These are phyloP conservation scores for Sporothrix variecibatus DNA, from an alignment of 2,329 filamentous ascomycete genomes.

Conservation along the genomic window DNA sequence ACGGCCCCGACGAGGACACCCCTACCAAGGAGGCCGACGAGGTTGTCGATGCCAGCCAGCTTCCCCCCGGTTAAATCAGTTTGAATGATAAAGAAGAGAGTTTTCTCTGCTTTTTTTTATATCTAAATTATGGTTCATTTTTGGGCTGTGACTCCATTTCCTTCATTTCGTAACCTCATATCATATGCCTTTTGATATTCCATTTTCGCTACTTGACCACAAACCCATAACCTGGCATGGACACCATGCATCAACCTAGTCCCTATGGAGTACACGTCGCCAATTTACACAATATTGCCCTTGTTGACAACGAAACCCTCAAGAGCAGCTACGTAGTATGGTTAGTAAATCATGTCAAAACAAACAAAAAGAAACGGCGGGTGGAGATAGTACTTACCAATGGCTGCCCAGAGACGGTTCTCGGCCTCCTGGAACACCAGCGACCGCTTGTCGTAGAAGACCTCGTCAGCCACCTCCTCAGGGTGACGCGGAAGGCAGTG, in stretches of 20 bases:
- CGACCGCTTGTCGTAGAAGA: slow-evolving; percentile 84
- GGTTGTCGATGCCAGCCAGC: slow-evolving; percentile 88
- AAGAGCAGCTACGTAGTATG: slow-evolving; percentile 59
- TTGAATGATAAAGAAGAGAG: not conserved
- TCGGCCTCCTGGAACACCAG: slow-evolving; percentile 93
- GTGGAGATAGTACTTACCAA: slow-evolving; percentile 55
- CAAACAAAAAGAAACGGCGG: not conserved
- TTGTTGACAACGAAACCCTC: slow-evolving; percentile 95
- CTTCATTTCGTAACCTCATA: not conserved
- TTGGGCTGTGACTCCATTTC: not conserved
- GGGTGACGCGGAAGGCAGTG: slow-evolving; percentile 91
- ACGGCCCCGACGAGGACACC: slow-evolving; percentile 68
- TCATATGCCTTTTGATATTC: not conserved
- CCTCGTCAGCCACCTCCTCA: slow-evolving; percentile 91
- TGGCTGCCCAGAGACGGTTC: slow-evolving; percentile 89
- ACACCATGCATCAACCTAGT: not conserved
- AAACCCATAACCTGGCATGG: not conserved
- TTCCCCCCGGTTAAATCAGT: slow-evolving; percentile 76
- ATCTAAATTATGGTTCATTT: not conserved
- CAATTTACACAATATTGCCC: slow-evolving; percentile 63
- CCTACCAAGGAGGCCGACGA: slow-evolving; percentile 85
- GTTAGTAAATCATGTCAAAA: not conserved
- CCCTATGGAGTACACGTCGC: not conserved
- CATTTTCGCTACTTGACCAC: not conserved
- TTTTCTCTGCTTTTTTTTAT: slow-evolving; percentile 4